phyloP scores from a whole-genome alignment of 2,329 filamentous ascomycete genomes.

The Emmonsiellopsis sp. region DNA sequence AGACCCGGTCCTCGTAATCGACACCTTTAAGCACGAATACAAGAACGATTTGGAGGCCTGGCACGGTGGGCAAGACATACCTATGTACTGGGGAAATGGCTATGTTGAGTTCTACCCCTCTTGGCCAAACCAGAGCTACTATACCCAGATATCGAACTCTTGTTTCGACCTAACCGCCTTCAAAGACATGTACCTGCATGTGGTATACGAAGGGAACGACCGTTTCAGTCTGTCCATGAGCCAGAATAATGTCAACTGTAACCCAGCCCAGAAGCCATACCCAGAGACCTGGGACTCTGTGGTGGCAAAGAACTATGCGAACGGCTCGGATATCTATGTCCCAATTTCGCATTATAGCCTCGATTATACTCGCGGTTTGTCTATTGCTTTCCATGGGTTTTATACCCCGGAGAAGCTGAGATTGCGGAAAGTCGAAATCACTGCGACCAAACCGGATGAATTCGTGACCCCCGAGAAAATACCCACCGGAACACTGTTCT shows the following conservation, averaged over 20 bases:
- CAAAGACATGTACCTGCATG: conserved; percentile 52
- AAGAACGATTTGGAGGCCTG: conserved; percentile 54
- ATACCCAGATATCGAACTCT: conserved; percentile 46
- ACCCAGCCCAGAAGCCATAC: conserved; percentile 46
- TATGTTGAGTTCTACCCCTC: conserved; percentile 48
- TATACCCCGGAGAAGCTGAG: conserved; percentile 43
- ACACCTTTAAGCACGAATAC: conserved; percentile 46
- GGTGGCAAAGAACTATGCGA: conserved; percentile 52
- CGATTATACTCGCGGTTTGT: conserved; percentile 46
- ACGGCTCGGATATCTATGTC: conserved; percentile 51
- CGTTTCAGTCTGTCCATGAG: conserved; percentile 57
- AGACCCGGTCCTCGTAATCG: conserved; percentile 39
- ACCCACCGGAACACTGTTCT: conserved; percentile 50
- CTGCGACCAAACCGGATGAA: conserved; percentile 42
- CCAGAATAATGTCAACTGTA: conserved; percentile 55
- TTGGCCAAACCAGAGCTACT: conserved; percentile 53
- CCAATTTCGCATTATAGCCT: conserved; percentile 59
- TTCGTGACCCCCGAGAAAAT: conserved; percentile 50
- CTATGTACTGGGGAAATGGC: conserved; percentile 41
- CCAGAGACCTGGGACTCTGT: conserved; percentile 60
- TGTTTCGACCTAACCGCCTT: conserved; percentile 50
- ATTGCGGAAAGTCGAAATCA: conserved; percentile 52
- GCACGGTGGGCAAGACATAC: conserved; percentile 57
- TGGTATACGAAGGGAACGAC: conserved; percentile 52
- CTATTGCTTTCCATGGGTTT: conserved; percentile 56